These are phyloP conservation scores for Naganishia sp. DNA, from an alignment of 1,284 basidiomycete genomes.

Conservation along the genomic window DNA sequence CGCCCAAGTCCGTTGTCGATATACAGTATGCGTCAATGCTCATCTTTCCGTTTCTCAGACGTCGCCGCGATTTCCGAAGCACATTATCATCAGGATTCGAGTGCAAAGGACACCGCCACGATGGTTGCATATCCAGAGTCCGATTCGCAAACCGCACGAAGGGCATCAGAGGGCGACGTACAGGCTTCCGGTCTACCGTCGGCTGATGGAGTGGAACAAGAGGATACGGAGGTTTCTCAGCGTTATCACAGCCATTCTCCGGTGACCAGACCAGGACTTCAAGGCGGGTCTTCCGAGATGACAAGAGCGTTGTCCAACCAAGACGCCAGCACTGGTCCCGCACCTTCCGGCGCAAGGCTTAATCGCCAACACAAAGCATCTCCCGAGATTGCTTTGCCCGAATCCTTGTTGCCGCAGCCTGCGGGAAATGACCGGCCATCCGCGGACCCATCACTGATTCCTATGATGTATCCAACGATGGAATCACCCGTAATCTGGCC, in stretches of 20 bases:
- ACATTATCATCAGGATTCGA: not conserved
- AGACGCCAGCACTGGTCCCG: not conserved
- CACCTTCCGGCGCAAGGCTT: not conserved
- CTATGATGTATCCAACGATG: not conserved
- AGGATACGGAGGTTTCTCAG: too few species aligned
- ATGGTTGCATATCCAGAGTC: not conserved
- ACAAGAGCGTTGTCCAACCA: not conserved
- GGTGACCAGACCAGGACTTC: not conserved
- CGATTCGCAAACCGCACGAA: not conserved
- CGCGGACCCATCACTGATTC: slow-evolving; percentile 13
- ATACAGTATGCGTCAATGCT: not conserved
- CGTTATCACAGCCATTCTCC: not conserved
- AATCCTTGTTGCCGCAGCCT: slow-evolving; percentile 11
- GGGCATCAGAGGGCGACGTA: slow-evolving; percentile 22
- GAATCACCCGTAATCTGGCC: not conserved
- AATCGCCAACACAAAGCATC: not conserved
- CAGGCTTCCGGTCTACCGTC: not conserved
- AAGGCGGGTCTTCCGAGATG: not conserved
- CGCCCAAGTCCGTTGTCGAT: too few species aligned
- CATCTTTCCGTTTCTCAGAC: not conserved
- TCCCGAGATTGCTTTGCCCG: slow-evolving; percentile 8
- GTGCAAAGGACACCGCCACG: not conserved
- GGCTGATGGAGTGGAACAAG: not conserved
- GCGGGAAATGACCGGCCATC: slow-evolving; percentile 9
- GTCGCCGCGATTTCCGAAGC: not conserved